Conservation (phyloP, 208 protist genomes). For the Leishmania turanica region DNA sequence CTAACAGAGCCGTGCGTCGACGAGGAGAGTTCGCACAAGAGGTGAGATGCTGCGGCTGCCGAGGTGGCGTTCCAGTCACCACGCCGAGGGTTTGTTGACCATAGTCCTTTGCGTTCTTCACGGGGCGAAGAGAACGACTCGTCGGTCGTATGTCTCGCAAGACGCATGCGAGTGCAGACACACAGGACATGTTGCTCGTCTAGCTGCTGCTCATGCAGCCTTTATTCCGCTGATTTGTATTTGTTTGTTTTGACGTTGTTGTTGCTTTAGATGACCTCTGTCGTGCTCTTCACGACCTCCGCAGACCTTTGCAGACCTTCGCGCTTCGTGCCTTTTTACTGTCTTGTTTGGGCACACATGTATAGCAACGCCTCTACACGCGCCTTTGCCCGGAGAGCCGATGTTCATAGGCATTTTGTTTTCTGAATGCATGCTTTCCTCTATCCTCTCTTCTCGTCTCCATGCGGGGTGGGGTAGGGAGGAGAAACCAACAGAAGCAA, state of each 20-base stretch:
- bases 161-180: not conserved
- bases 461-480: not conserved
- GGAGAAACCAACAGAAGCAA: not conserved
- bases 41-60: not conserved
- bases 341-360: not conserved
- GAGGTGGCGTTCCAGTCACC: not conserved
- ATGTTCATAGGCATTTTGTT: conserved; percentile 5
- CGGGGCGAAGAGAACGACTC: not conserved
- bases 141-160: not conserved
- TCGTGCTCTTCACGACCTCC: not conserved
- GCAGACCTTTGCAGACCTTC: not conserved
- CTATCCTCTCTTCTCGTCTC: not conserved
- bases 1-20: conserved; percentile 10
- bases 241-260: not conserved
- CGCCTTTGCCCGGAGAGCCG: not conserved
- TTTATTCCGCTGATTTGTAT: not conserved
- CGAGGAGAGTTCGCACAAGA: not conserved
- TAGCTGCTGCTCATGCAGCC: not conserved
- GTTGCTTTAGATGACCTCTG: not conserved
- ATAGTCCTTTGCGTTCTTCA: not conserved
- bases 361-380: not conserved
- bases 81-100: not conserved
- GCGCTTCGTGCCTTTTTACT: not conserved
- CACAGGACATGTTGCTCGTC: not conserved
- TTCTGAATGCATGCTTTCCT: not conserved